phyloP scores from a whole-genome alignment of 352 stramenopile species.

The Pythium rishiriense region DNA sequence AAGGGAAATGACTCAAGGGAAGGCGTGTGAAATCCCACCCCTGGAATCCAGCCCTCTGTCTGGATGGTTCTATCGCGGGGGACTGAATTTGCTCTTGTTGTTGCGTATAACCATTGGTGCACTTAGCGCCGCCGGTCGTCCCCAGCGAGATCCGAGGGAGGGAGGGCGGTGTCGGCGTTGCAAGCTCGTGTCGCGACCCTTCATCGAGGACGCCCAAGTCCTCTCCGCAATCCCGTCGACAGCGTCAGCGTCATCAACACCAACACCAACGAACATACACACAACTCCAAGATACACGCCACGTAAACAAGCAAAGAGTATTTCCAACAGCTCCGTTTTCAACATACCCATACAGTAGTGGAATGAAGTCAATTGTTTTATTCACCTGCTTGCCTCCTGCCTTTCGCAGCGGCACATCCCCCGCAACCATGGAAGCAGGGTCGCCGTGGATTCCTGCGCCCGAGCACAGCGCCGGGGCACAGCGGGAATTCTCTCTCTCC shows the following conservation, averaged over 20 bases:
- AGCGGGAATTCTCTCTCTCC: not conserved
- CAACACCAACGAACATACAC: not conserved
- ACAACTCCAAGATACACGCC: not conserved
- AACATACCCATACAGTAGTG: too few relatives aligned
- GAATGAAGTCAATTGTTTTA: not conserved
- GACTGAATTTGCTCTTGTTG: too few relatives aligned
- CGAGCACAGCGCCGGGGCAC: conserved; percentile 1
- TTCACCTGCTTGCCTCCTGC: not conserved
- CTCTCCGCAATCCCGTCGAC: too few relatives aligned
- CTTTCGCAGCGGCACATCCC: not conserved
- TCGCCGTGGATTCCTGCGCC: not conserved
- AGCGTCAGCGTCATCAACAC: not conserved
- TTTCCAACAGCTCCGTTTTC: not conserved
- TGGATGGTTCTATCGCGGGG: too few relatives aligned
- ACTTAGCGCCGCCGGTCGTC: too few relatives aligned
- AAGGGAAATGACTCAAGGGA: too few relatives aligned
- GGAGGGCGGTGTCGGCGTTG: too few relatives aligned
- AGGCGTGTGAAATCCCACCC: not conserved
- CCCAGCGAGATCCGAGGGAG: too few relatives aligned
- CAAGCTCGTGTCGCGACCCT: not conserved
- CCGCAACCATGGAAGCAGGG: not conserved
- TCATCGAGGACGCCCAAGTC: too few relatives aligned
- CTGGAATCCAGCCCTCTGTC: too few relatives aligned
- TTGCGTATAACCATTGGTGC: too few relatives aligned
- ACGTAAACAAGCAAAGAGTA: not conserved